Percentiles rank a stretch among this genome's conserved stretches.
Conservation (phyloP, 139 green algal species). For the Trebouxia sp. region DNA sequence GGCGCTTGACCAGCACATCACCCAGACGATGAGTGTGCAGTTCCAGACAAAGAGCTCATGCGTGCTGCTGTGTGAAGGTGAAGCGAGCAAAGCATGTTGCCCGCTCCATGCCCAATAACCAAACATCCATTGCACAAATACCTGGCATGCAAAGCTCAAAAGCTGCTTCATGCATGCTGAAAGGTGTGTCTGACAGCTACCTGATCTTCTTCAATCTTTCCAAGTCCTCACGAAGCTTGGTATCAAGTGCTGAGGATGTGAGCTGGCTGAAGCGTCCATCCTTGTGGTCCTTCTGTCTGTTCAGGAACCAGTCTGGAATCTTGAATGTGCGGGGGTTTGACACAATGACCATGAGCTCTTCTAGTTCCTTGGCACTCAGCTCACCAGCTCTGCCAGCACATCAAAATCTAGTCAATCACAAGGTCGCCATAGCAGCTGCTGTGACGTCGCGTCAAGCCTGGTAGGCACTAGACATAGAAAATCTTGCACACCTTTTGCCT, state of each 20-base stretch:
- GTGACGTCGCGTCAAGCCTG: not conserved
- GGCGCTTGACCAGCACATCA: too few species aligned
- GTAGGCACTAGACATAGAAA: not conserved
- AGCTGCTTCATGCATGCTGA: too few species aligned
- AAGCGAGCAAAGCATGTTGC: too few species aligned
- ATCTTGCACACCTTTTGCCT: slow-evolving; percentile 70
- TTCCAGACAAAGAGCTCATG: too few species aligned
- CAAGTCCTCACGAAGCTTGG: slow-evolving; percentile 94
- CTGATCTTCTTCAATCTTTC: slow-evolving; percentile 99
- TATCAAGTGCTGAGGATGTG: slow-evolving; percentile 87
- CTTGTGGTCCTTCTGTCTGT: slow-evolving; percentile 97
- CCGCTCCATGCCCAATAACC: too few species aligned
- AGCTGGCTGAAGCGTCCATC: slow-evolving; percentile 89
- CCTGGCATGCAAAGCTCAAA: too few species aligned
- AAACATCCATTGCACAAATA: too few species aligned
- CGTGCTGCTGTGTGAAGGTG: too few species aligned
- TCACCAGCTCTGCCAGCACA: slow-evolving; percentile 79
- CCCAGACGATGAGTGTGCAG: too few species aligned
- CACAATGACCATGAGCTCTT: slow-evolving; percentile 97
- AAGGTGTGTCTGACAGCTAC: too few species aligned
- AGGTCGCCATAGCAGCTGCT: too few species aligned
- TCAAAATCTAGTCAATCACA: too few species aligned
- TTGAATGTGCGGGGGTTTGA: slow-evolving; percentile 98
- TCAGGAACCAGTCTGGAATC: slow-evolving; percentile 99
- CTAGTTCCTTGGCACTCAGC: slow-evolving; percentile 94